Evolutionary conservation across 768 basidiomycete species (phyloP).

Genomic region (Mycena leptocephala): DNA sequence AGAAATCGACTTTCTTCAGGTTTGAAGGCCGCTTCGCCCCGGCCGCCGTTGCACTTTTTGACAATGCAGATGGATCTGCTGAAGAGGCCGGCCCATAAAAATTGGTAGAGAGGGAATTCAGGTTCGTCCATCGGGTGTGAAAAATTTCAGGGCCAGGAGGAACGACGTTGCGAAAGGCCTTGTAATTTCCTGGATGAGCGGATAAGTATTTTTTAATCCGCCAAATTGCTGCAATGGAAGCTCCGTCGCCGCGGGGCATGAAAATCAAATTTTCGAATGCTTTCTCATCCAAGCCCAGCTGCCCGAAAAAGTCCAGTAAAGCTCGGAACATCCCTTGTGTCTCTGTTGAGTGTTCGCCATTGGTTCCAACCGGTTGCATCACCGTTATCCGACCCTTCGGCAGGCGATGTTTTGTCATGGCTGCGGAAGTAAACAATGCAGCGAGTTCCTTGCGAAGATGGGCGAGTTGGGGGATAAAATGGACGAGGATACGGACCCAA

Average conservation of each 20-base stretch:
- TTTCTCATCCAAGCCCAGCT: conserved; percentile 37
- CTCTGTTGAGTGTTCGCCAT: conserved; percentile 36
- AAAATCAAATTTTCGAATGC: conserved; percentile 34
- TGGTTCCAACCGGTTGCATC: conserved; percentile 41
- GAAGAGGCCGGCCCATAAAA: conserved; percentile 34
- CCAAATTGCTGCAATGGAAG: conserved; percentile 37
- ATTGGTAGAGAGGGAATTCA: conserved; percentile 36
- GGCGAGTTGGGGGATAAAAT: conserved; percentile 38
- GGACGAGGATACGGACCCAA: conserved; percentile 39
- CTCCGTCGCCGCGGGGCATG: conserved; percentile 35
- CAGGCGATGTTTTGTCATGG: conserved; percentile 38
- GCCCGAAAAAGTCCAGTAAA: conserved; percentile 21
- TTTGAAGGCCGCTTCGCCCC: conserved; percentile 35
- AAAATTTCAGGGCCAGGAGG: conserved; percentile 36
- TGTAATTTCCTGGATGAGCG: conserved; percentile 30
- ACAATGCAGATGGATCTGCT: conserved; percentile 37
- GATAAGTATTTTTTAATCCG: conserved; percentile 35
- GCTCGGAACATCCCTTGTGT: conserved; percentile 41
- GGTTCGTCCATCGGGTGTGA: conserved; percentile 37
- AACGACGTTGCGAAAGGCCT: conserved; percentile 36
- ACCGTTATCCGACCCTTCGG: conserved; percentile 33
- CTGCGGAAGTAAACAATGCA: conserved; percentile 17
- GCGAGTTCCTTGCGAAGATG: conserved; percentile 35
- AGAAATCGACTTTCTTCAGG: conserved; percentile 38
- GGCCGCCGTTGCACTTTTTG: conserved; percentile 29